Conservation (phyloP, 805 yeast species). For the Schizosaccharomyces osmophilus region DNA sequence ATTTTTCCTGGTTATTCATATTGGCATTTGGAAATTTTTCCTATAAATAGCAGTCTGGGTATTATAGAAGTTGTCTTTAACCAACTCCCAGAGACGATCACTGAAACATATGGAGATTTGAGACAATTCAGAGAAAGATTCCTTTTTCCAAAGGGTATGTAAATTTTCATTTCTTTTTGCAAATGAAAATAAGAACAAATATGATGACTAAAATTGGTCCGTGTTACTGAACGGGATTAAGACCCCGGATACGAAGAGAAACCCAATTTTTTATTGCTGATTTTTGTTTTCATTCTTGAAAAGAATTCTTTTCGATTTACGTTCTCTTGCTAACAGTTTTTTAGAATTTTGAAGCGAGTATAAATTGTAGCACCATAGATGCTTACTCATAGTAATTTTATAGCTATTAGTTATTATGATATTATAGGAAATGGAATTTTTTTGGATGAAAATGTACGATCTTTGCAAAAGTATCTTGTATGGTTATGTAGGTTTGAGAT, state of each 20-base stretch:
- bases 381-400: no score
- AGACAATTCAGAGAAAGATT: no score
- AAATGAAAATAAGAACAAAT: neutral
- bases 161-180: neutral
- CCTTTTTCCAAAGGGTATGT: neutral
- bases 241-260: conserved; percentile 1
- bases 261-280: neutral
- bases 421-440: no score
- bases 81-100: neutral
- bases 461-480: no score
- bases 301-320: neutral
- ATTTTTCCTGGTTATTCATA: neutral
- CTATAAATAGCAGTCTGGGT: neutral
- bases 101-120: neutral
- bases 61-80: neutral
- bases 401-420: no score
- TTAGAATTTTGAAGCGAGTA: neutral
- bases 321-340: neutral
- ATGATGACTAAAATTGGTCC: conserved; percentile 1
- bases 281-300: neutral
- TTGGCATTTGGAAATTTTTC: neutral
- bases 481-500: no score
- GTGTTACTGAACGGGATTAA: conserved; percentile 1
- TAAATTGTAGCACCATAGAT: no score
- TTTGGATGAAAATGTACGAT: no score